phyloP scores from a whole-genome alignment of 495 filamentous ascomycete genomes.

The Choiromyces venosus region DNA sequence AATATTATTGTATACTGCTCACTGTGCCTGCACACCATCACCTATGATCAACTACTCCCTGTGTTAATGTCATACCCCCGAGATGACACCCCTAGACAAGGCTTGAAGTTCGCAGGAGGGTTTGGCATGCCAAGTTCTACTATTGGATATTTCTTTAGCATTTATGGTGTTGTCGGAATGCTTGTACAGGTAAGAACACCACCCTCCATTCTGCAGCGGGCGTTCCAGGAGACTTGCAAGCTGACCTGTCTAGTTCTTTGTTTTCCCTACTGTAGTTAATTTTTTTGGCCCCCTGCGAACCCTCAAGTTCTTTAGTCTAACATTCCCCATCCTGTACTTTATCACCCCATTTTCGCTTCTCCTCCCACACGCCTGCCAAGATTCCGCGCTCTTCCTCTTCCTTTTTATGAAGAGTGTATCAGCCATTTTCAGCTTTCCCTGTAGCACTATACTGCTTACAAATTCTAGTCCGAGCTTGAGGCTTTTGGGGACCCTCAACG shows the following conservation, averaged over 20 bases:
- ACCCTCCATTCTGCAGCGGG: background rate
- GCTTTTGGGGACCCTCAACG: conserved; percentile 83
- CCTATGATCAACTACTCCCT: conserved; percentile 70
- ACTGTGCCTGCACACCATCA: conserved; percentile 66
- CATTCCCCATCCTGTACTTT: conserved; percentile 63
- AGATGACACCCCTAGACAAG: conserved; percentile 47
- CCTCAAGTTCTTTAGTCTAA: conserved; percentile 54
- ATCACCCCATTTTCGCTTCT: conserved; percentile 55
- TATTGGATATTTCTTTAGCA: conserved; percentile 63
- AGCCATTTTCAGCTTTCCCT: conserved; percentile 78
- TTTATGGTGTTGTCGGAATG: conserved; percentile 66
- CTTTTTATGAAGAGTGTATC: conserved; percentile 64
- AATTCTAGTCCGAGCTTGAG: conserved; percentile 71
- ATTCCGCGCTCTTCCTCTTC: conserved; percentile 49
- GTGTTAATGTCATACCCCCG: conserved; percentile 65
- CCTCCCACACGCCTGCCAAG: conserved; percentile 35
- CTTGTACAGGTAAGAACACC: conserved; percentile 50
- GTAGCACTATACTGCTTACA: conserved; percentile 80
- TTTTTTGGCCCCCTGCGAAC: conserved; percentile 58
- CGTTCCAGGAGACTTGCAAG: background rate
- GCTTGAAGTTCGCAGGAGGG: conserved; percentile 62
- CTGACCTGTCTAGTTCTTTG: conserved; percentile 46
- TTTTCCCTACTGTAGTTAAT: conserved; percentile 60
- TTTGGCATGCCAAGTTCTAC: conserved; percentile 62
- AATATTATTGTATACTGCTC: conserved; percentile 57